Evolutionary conservation across 2,329 filamentous ascomycete species (phyloP), one percentile per base, ranked within the genome.

Genomic region (Dactylellina haptotyla): DNA sequence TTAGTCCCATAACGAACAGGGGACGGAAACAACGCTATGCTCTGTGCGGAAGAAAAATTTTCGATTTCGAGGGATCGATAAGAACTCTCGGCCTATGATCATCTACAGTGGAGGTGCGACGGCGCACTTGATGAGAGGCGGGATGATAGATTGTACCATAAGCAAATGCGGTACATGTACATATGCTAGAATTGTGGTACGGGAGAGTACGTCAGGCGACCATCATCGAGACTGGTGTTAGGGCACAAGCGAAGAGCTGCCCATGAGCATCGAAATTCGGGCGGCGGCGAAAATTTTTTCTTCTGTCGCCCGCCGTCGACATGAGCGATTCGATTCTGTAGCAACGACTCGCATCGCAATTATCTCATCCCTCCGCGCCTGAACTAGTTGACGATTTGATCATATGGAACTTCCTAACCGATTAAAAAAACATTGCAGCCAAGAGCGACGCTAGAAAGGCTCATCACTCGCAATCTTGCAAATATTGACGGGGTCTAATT

Each of bases 121-220:
- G 51, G 66, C 58, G 43, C 51, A 58, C 64, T 64, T 72, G 37
- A n/a, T n/a, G n/a, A 25, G 37, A 62, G 58, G 58, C 66, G 66
- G 41, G 50, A 70, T 57, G 65, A 70, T 64, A 45, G 67, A 56
- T 56, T 28, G 67, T 45, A 54, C 51, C 45, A 62, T 53, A 28
- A 39, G 34, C 30, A 23, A 43, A 51, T 12, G 26, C 32, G 30
- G 53, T 51, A 64, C 67, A 72, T 65, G 48, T 62, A 57, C 66
- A 53, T 43, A 57, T 43, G 28, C 59, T 54, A 72, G 59, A 43
- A 65, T 46, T 26, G 59, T 65, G 20, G 45, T 63, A 64, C 53
- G 51, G 53, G 25, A 62, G 41, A 50, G 67, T 64, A 72, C 67
- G 67, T 72, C 67, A 72, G 67, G 67, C 67, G 67, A 72, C 67